Conservation (phyloP, 75 land plant species). For the Chamaecyparis obtusa region DNA sequence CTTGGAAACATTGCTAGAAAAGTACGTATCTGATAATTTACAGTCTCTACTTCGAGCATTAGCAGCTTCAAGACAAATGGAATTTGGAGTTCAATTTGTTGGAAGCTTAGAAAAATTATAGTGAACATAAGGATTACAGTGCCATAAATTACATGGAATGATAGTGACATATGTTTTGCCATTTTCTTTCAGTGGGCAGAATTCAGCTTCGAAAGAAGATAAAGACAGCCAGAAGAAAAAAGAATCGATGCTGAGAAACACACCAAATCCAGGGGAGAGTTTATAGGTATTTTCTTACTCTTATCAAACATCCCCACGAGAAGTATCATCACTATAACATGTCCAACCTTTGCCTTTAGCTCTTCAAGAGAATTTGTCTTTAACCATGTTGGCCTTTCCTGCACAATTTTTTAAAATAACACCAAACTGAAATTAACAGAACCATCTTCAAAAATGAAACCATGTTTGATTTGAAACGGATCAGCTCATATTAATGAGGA, state of each 20-base stretch:
- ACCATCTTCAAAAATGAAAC: neutral
- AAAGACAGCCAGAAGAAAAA: slow-evolving; percentile 63
- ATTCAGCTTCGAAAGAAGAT: slow-evolving; percentile 58
- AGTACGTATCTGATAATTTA: neutral
- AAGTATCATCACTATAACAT: slow-evolving; percentile 89
- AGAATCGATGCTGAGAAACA: slow-evolving; percentile 73
- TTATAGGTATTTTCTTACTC: slow-evolving; percentile 74
- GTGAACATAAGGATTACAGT: neutral
- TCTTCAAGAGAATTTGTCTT: slow-evolving; percentile 71
- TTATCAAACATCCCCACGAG: slow-evolving; percentile 86
- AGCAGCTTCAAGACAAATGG: neutral
- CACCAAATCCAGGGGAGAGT: slow-evolving; percentile 52
- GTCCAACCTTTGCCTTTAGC: slow-evolving; percentile 87
- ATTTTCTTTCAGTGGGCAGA: neutral
- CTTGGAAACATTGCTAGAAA: neutral
- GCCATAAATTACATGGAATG: neutral
- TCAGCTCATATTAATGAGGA: neutral
- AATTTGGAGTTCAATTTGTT: neutral
- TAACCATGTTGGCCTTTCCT: slow-evolving; percentile 84
- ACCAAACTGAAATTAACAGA: neutral
- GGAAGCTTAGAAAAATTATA: neutral
- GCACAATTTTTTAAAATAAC: slow-evolving; percentile 11
- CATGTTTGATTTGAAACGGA: neutral
- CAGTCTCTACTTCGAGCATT: neutral
- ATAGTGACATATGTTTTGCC: neutral